Base-by-base conservation (phyloP, 306 rosid genomes). In the Oemleria cerasiformis region DNA sequence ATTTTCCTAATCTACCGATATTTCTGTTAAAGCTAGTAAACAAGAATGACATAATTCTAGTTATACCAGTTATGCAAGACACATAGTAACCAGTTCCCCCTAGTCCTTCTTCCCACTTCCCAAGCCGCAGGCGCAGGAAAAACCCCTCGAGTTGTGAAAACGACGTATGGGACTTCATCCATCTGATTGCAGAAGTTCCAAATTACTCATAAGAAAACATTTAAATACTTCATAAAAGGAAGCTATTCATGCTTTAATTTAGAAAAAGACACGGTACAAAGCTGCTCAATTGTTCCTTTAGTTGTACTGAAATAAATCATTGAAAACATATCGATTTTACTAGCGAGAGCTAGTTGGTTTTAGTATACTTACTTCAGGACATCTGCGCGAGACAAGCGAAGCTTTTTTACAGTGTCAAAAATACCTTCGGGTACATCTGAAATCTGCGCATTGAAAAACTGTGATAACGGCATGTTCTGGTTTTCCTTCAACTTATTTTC, bases 11-110 rank as follows among this genome's bases (percentile, higher is more conserved):
- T 3, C 2, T 3, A 48, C 7, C 3, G 64, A 41, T 65, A 49
- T 65, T 41, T 57, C 67, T 13, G 73, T 25, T 58, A 47, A 16
- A 79, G 30, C 40, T 25, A 23, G n/a, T n/a, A 54, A 15, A 77
- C 63, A 65, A 73, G 25, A 48, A 78, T 54, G 60, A 65, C 16
- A 7, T 19, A 17, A 48, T 55, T 74, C 71, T 78, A 41, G 67
- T 45, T 70, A 73, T 87, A 94, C 99, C 99, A 56, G 80, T 84
- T 80, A 94, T 84, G 71, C 79, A 82, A 79, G 96, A 97, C 73
- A 94, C 97, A 75, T 86, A 76, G 80, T 94, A 94, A 78, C 95
- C 90, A 48, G 96, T 85, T 76, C 96, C 87, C 34, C 90, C 90
- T 20, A 74, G 82, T 21, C 91, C 97, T 82, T 84, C 92, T 89